Evolutionary conservation across 345 rosid genomes (phyloP), one percentile per base, ranked within the genome.

Genomic region (Camelina hispida): DNA sequence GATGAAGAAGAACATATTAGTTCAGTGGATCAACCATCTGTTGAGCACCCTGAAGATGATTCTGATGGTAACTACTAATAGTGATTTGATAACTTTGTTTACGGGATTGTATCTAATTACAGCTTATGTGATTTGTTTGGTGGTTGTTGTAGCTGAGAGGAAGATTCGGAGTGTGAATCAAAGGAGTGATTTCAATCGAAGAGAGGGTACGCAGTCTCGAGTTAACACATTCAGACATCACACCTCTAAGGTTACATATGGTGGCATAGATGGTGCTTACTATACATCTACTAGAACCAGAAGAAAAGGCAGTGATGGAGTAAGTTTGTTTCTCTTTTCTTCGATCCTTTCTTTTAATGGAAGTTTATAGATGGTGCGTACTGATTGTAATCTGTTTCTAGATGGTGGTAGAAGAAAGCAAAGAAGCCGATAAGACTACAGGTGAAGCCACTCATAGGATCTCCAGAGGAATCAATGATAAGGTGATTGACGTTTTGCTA

Each of bases 251-350:
- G 92, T 87, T 59, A 88, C 95, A 1, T 87, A 84, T 68, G 97
- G 98, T 34, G 97, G 97, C 51, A 83, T 86, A 9, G 78, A 91
- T 77, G 97, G 98, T 62, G 87, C 93, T 13, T 94, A 90, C 72
- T 91, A 88, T 73, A 83, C 92, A 54, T 83, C 91, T 1, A 81
- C 85, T 9, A 85, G 83, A 78, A 82, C 85, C 66, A 86, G 87
- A 61, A 88, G 84, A 79, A 71, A 79, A 1, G 95, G 79, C 76
- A 73, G 71, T 66, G 92, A 90, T 78, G 97, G 98, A 40, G 97
- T 94, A 83, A 69, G 80, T 71, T 13, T n/a, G 46, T 48, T n/a
- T 18, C 37, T 38, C 46, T 17, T 51, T 54, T n/a, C n/a, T 66
- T 7, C 14, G 1, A 10, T 66, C 22, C 6, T 52, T 59, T 34